Conservation (phyloP, 2,329 filamentous ascomycete genomes). For the Pseudodiploospora longispora region DNA sequence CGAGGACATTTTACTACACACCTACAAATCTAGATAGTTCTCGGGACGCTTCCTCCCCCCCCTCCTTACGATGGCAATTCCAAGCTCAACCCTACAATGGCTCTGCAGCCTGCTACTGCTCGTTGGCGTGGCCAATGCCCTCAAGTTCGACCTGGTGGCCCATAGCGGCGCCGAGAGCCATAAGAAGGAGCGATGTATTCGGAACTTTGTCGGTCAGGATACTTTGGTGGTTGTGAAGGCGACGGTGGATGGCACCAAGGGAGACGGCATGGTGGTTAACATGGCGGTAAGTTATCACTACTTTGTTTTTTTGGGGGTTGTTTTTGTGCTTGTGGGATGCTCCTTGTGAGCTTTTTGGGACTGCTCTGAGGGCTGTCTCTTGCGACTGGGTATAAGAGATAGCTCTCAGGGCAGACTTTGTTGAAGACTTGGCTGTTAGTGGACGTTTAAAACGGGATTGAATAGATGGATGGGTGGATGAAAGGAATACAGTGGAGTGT, state of each 20-base stretch:
- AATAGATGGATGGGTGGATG: background rate
- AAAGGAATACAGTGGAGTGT: background rate
- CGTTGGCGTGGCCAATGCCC: conserved; percentile 50
- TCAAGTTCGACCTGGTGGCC: conserved; percentile 90
- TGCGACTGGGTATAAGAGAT: no score
- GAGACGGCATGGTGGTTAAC: conserved; percentile 88
- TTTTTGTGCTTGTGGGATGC: background rate
- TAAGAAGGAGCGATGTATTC: conserved; percentile 79
- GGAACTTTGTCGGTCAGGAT: conserved; percentile 89
- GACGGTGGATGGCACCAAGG: conserved; percentile 73
- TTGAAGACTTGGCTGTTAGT: no score
- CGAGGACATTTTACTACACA: no score
- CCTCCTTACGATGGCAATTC: conserved; percentile 26
- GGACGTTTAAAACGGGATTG: background rate
- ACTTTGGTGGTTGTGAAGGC: conserved; percentile 94
- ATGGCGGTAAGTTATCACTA: conserved; percentile 63
- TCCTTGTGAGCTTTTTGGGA: no score
- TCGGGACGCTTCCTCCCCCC: background rate
- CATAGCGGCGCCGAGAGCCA: conserved; percentile 40
- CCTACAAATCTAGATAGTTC: no score
- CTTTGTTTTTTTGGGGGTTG: background rate
- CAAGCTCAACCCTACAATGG: conserved; percentile 46
- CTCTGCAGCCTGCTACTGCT: conserved; percentile 52
- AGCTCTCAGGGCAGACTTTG: no score
- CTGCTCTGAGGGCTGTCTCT: no score